Evolutionary conservation across 164 flowering plant genomes (phyloP).

Genomic region (Paratinospora sagittata): DNA sequence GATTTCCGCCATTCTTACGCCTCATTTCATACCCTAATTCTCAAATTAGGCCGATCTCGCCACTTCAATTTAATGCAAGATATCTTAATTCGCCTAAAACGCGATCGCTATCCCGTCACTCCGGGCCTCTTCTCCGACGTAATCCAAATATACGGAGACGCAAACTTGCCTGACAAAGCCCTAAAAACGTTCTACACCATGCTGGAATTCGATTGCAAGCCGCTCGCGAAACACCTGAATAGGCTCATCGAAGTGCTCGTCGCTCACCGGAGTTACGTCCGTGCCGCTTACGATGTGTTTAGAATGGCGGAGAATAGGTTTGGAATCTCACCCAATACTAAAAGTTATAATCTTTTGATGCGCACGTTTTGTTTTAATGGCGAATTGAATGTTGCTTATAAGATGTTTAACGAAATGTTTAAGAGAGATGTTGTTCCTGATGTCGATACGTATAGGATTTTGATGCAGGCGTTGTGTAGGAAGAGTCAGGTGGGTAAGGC

Average conservation of each 20-base stretch:
- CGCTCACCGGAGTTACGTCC: too few species aligned
- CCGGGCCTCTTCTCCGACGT: too few species aligned
- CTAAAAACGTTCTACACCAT: conserved; percentile 50
- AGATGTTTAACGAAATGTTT: conserved; percentile 67
- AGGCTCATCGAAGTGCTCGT: conserved; percentile 48
- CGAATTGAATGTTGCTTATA: conserved; percentile 60
- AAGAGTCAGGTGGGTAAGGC: too few species aligned
- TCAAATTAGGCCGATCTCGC: too few species aligned
- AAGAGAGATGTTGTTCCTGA: conserved; percentile 67
- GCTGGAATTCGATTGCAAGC: conserved; percentile 50
- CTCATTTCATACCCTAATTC: conserved; percentile 59
- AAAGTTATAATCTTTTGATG: conserved; percentile 30
- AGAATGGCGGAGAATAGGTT: too few species aligned
- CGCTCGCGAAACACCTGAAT: conserved; percentile 58
- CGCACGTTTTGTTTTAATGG: conserved; percentile 58
- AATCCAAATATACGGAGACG: conserved; percentile 52
- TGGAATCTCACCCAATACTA: conserved; percentile 46
- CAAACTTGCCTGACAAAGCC: conserved; percentile 54
- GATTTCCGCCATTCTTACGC: conserved; percentile 63
- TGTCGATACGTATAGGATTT: conserved; percentile 64
- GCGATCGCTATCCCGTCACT: conserved; percentile 27
- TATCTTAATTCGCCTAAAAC: conserved; percentile 30
- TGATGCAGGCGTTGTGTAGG: conserved; percentile 88
- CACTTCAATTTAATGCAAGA: conserved; percentile 54
- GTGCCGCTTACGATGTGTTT: too few species aligned